These are phyloP conservation scores for Berberis thunbergii DNA, from an alignment of 164 flowering plant genomes.

Conservation along the genomic window DNA sequence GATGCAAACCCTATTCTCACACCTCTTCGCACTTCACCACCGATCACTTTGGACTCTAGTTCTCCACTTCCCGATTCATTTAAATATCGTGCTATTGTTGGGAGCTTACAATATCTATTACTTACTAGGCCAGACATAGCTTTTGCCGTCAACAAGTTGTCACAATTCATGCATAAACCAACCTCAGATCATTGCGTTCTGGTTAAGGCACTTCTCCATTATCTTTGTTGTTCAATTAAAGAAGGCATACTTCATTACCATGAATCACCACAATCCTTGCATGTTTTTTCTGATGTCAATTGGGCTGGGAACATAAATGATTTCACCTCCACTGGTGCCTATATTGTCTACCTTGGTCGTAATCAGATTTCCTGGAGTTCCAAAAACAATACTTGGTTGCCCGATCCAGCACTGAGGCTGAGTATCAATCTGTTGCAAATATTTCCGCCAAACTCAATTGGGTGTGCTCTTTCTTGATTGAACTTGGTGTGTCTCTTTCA, in stretches of 20 bases:
- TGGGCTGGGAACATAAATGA: conserved; percentile 9
- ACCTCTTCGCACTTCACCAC: neutral
- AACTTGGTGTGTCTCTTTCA: no score
- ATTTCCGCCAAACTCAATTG: conserved; percentile 1
- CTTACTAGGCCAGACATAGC: neutral
- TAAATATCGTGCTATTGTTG: conserved; percentile 1
- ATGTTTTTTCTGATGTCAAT: conserved; percentile 5
- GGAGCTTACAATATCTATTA: neutral
- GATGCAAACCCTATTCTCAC: conserved; percentile 6
- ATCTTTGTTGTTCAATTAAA: conserved; percentile 1
- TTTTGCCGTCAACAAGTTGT: conserved; percentile 1
- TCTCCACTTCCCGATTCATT: neutral
- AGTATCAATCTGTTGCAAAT: no score
- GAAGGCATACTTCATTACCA: neutral
- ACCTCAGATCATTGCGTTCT: neutral
- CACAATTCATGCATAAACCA: conserved; percentile 1
- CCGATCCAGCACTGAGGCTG: no score
- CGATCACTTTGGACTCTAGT: no score
- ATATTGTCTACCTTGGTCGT: conserved; percentile 5
- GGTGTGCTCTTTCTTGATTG: neutral
- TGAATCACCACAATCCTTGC: neutral
- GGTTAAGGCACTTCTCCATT: neutral
- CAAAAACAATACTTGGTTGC: neutral
- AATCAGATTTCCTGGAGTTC: neutral
- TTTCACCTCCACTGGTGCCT: conserved; percentile 2